These are phyloP conservation scores for Misopates orontium DNA, from an alignment of 257 asterid genomes.

Conservation along the genomic window DNA sequence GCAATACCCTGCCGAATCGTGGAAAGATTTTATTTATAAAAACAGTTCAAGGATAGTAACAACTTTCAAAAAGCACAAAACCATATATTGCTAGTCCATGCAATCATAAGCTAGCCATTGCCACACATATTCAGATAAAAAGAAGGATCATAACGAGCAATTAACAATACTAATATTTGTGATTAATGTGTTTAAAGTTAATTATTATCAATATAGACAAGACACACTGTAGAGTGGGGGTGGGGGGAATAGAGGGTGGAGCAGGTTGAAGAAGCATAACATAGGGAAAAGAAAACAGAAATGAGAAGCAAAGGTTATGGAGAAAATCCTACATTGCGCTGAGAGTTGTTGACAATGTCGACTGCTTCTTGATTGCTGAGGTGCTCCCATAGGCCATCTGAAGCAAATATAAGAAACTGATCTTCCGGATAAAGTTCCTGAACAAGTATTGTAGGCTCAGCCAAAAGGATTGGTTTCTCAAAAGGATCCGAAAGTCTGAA, in stretches of 20 bases:
- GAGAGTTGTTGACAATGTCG: slow-evolving; percentile 52
- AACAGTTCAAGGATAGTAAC: slow-evolving; percentile 11
- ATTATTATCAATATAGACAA: too few species aligned
- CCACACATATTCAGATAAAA: too few species aligned
- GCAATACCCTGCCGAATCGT: slow-evolving; percentile 69
- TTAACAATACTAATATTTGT: too few species aligned
- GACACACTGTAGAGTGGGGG: too few species aligned
- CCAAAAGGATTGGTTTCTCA: slow-evolving; percentile 63
- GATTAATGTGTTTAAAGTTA: too few species aligned
- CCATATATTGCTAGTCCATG: not conserved
- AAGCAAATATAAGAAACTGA: slow-evolving; percentile 75
- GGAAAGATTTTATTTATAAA: slow-evolving; percentile 3
- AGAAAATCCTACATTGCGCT: slow-evolving; percentile 51
- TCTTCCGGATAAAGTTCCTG: slow-evolving; percentile 61
- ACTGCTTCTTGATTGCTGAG: slow-evolving; percentile 83
- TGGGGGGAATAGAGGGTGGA: too few species aligned
- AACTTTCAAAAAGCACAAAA: not conserved
- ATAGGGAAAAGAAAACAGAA: not conserved
- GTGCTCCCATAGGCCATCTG: slow-evolving; percentile 90
- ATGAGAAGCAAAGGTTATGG: not conserved
- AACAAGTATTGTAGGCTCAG: slow-evolving; percentile 69
- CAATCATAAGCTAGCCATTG: too few species aligned
- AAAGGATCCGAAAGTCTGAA: slow-evolving; percentile 63
- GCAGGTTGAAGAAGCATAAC: too few species aligned
- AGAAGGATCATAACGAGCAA: too few species aligned